Percentiles rank a stretch among this genome's conserved stretches.
phyloP scores from a whole-genome alignment of 1,284 basidiomycete species.

The Nidula niveotomentosa region DNA sequence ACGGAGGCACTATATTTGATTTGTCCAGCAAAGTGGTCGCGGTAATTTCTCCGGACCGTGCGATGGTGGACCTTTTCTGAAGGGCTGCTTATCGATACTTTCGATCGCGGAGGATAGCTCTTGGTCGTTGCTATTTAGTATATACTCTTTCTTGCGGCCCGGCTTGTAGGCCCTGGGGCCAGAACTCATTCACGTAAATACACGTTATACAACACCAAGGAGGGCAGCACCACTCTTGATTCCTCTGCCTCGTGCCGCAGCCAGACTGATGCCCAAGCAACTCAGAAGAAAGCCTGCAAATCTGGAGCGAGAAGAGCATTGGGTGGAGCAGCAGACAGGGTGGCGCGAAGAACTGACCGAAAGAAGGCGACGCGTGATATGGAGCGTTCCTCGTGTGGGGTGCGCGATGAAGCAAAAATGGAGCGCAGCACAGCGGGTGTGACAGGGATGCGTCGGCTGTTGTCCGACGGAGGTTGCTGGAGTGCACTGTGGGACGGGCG shows the following conservation, averaged over 20 bases:
- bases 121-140: not conserved
- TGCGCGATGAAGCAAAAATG: conserved; percentile 81
- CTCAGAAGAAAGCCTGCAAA: conserved; percentile 80
- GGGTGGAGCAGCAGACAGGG: not conserved
- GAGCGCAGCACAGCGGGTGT: conserved; percentile 77
- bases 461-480: conserved; percentile 30
- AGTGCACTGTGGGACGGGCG: conserved; percentile 29
- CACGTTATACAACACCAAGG: conserved; percentile 51
- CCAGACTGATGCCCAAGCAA: conserved; percentile 73
- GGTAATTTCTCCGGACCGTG: conserved; percentile 49
- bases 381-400: conserved; percentile 74
- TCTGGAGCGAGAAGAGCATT: conserved; percentile 31
- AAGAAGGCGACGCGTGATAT: conserved; percentile 84
- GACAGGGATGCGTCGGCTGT: conserved; percentile 66
- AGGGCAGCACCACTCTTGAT: conserved; percentile 62
- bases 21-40: conserved; percentile 62
- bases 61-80: conserved; percentile 47
- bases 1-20: conserved; percentile 59
- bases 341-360: conserved; percentile 41
- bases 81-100: not conserved
- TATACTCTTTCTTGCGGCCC: conserved; percentile 2
- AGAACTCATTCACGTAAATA: too few relatives aligned
- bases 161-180: too few relatives aligned
- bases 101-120: too few relatives aligned
- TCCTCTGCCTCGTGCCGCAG: conserved; percentile 66